Base-by-base conservation (phyloP, 441 rosid species). In the Adansonia rubrostipa region DNA sequence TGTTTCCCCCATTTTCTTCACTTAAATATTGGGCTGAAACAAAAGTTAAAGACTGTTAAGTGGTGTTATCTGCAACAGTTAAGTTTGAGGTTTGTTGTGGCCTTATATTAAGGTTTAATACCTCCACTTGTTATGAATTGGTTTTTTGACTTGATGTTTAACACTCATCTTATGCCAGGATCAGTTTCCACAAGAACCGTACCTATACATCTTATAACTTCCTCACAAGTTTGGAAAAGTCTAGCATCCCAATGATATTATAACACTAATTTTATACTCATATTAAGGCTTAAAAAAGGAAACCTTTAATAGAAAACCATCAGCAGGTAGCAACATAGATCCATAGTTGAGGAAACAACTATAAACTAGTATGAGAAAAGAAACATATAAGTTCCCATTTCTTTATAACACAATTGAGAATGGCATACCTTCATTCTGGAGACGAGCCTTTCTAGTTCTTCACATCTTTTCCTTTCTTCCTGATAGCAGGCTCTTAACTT, bases 341-440 rank as follows among this genome's bases (percentile, higher is more conserved):
- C 33, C 62, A 40, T 15, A 54, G 60, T 47, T 51, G 24, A 69
- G 74, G 42, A 50, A 50, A 19, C 19, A 33, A 58, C 40, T 2
- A 58, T 57, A 77, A 69, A 22, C 42, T 57, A 11, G 74, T 33
- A 36, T 9, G 10, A 6, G 22, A 69, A 42, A 50, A 61, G 24
- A 42, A 73, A 40, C 56, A 24, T 50, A 6, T 9, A 44, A 24
- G 33, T 53, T 51, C 40, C 58, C 24, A 56, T 13, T 60, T 70
- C 63, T 61, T 71, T 73, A 33, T 53, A 60, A 24, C 1, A 28
- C 28, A 6, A 60, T 22, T 15, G 17, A 73, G 66, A 63, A 28
- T 22, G 42, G 5, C 79, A 79, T 87, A 91, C 95, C 95, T 88
- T 88, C 73, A 89, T 57, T 82, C 88, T 86, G 47, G 86, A 85